These are phyloP conservation scores for Hemisphaericaspora nanyangensis DNA, from an alignment of 805 yeast species.

Conservation along the genomic window DNA sequence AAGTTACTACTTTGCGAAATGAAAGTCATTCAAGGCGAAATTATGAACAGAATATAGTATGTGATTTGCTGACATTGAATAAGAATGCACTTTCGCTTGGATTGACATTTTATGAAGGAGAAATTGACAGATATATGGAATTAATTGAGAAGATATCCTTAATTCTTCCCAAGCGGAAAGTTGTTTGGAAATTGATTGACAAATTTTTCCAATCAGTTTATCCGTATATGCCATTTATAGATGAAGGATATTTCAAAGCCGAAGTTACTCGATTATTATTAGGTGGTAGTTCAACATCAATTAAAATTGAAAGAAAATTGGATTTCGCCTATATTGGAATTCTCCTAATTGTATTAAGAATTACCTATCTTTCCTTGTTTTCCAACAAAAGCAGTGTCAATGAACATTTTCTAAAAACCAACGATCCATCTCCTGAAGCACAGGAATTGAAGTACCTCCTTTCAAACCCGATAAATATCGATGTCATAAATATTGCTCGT, in stretches of 20 bases:
- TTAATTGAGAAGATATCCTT: slow-evolving; percentile 39
- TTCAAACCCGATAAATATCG: slow-evolving; percentile 28
- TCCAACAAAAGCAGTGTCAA: slow-evolving; percentile 31
- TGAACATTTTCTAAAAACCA: slow-evolving; percentile 22
- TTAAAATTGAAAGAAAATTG: slow-evolving; percentile 24
- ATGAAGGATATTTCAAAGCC: slow-evolving; percentile 48
- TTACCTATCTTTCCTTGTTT: slow-evolving; percentile 34
- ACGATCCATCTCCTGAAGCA: slow-evolving; percentile 17
- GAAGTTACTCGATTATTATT: slow-evolving; percentile 47
- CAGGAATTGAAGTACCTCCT: slow-evolving; percentile 25
- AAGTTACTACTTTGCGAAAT: slow-evolving; percentile 1
- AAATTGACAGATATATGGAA: slow-evolving; percentile 29
- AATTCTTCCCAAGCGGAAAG: slow-evolving; percentile 50
- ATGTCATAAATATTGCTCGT: slow-evolving; percentile 29
- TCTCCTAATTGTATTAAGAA: slow-evolving; percentile 29
- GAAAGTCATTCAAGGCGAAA: background rate
- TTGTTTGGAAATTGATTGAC: slow-evolving; percentile 54
- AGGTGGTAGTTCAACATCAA: slow-evolving; percentile 14
- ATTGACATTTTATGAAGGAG: slow-evolving; percentile 28
- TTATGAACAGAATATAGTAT: slow-evolving; percentile 5
- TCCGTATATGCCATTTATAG: slow-evolving; percentile 63
- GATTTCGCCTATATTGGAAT: slow-evolving; percentile 36
- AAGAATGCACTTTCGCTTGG: slow-evolving; percentile 31
- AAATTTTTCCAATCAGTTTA: slow-evolving; percentile 58
- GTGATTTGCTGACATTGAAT: too few species aligned